Evolutionary conservation across 2,329 filamentous ascomycete genomes (phyloP), one percentile per base, ranked within the genome.

Genomic region (Apiospora arundinis): DNA sequence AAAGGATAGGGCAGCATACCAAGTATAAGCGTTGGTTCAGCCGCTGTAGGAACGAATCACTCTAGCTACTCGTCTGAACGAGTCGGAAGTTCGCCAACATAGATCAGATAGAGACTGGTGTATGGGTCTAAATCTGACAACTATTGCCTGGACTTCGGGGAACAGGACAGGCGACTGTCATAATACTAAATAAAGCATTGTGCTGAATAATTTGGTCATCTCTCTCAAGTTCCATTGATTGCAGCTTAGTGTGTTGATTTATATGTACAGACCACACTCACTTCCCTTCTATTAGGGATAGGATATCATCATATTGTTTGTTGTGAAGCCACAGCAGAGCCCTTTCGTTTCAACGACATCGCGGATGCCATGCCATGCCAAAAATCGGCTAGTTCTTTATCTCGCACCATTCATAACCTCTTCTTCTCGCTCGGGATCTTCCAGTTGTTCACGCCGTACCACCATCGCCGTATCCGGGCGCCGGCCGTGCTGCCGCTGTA

Each of bases 391-490:
- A 18, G 21, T 40, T 40, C 21, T 12, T 23, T 14, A 8, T 14
- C n/a, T 67, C n/a, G 12, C 65, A 7, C 21, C 12, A 32, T n/a
- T 67, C 65, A 67, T 44, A 67, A 67, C 23, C 40, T 67, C 42
- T 75, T 76, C 44, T 69, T 74, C 70, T 83, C 78, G 5, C 78
- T 74, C 16, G 92, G 92, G 71, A 95, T 82, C 67, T 88, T 86
- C 96, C 96, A 98, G 78, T 97, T 94, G 79, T 98, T 98, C 23
- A 97, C 93, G 28, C 89, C 90, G 85, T 94, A 98, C 95, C 96
- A 99, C 96, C 95, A 98, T 75, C 95, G 87, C 76, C 96, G 88
- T 67, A 96, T 84, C 75, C 89, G 90, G 8, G 93, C 94, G 28
- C 96, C 96, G 21, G 93, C 84, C 37, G 90, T 91, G 76, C 90